Base-by-base conservation (phyloP, 108 stramenopile species). In the Stephanodiscus triporus region DNA sequence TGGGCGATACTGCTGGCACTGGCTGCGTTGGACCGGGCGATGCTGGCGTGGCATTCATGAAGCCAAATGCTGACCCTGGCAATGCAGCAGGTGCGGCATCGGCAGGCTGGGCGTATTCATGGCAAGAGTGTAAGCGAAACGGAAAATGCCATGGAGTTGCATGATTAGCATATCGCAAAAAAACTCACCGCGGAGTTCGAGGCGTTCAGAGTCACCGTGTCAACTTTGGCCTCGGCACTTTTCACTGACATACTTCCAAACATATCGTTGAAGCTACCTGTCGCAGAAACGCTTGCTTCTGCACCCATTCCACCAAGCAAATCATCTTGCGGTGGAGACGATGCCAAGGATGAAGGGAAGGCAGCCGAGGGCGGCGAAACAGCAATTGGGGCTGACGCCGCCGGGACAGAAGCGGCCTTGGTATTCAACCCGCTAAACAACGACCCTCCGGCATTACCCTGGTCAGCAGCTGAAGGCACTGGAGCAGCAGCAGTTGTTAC, bases 11-110 rank as follows among this genome's bases (percentile, higher is more conserved):
- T 6, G 70, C 43, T 27, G 66, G 6, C 29, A 37, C 62, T 58
- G 68, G 48, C 49, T 66, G 38, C 13, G 73, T 56, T 58, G 58
- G 57, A 66, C 30, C 42, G 42, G 72, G 63, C 23, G 78, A 42
- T 63, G 70, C 24, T 13, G 80, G 45, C 7, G 76, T 26, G 20
- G 83, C 59, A 69, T 90, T 90, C 71, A 92, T 84, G 80, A 92
- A 92, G 43, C 88, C 89, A 73, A 92, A 92, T 36, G 89, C 89
- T 32, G 91, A 92, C 60, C 83, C 89, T 43, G 68, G 26, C 17
- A 73, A 47, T 38, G 89, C 3, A 60, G 77, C 48, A 14, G 57
- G 30, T 53, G 63, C 20, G 45, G 55, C 32, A 26, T 36, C 37
- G n/a, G 29, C 42, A 51, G 57, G 45, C 77, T 65, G 71, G 71